A percentile compares a stretch with the other conserved stretches of the same genome.
phyloP scores from a whole-genome alignment of 2,329 filamentous ascomycete species.

The Arachnopeziza araneosa region DNA sequence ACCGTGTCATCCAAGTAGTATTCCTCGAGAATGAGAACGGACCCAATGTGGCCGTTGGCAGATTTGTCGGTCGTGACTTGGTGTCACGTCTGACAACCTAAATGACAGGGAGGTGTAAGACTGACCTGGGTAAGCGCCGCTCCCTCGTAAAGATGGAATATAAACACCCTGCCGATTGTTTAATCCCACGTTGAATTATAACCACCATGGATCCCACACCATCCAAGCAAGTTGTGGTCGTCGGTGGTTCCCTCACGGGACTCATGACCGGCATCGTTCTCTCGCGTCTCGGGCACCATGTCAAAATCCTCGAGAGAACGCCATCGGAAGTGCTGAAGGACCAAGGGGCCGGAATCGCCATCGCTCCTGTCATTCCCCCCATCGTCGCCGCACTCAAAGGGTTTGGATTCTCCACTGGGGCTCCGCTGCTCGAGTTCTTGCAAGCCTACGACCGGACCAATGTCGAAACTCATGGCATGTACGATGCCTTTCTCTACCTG shows the following conservation, averaged over 20 bases:
- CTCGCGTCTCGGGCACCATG: slow-evolving; percentile 9
- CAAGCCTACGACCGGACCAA: slow-evolving; percentile 8
- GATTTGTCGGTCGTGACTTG: too few species aligned
- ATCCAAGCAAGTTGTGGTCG: slow-evolving; percentile 2
- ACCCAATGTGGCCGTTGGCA: too few species aligned
- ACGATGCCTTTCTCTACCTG: slow-evolving; percentile 7
- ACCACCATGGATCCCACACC: neutral
- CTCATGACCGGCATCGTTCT: slow-evolving; percentile 17
- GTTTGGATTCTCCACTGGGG: neutral
- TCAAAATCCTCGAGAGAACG: slow-evolving; percentile 17
- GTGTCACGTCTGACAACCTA: too few species aligned
- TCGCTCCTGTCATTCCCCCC: neutral
- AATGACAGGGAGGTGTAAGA: too few species aligned
- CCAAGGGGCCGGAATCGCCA: slow-evolving; percentile 17
- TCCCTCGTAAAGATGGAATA: too few species aligned
- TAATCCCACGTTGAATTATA: neutral
- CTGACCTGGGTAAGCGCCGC: too few species aligned
- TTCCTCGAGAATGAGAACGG: too few species aligned
- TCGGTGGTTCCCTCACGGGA: slow-evolving; percentile 19
- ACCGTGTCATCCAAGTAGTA: too few species aligned
- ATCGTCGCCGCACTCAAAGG: neutral
- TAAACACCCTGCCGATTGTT: neutral
- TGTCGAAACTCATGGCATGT: neutral
- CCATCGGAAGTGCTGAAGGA: slow-evolving; percentile 1
- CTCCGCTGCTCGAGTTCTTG: slow-evolving; percentile 8